Evolutionary conservation across 2,329 filamentous ascomycete species (phyloP), one percentile per base, ranked within the genome.

Genomic region (Fusarium penzigii): DNA sequence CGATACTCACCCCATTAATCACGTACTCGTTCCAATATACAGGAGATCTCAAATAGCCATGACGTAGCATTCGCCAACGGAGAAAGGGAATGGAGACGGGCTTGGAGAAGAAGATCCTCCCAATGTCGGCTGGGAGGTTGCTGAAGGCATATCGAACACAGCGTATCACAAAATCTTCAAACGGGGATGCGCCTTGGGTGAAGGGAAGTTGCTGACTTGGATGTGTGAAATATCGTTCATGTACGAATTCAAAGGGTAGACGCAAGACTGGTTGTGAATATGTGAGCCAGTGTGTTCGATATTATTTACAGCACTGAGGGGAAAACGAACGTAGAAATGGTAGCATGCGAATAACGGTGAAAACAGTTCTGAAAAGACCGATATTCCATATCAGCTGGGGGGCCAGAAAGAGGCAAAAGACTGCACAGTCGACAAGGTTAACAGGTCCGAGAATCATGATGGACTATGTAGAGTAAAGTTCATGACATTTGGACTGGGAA

Each of bases 81-180:
- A 92, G 69, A 68, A 93, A 93, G 0, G 89, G 89, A 45, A 90
- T 68, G 1, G 87, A 82, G 10, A 94, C 88, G 32, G 75, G 69
- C 72, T 87, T 90, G 7, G 85, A 87, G 68, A 94, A 90, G 76
- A 94, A 93, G 14, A 92, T 85, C 39, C 86, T 80, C 6, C 86
- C 86, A 25, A 93, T 81, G 34, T 74, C 77, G 9, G 87, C 79
- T 3, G 87, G 86, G 57, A 93, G 83, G 55, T 83, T 81, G 25
- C 85, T 82, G 66, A 93, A 93, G 13, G 87, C 88, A 76, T 89
- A 92, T 48, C 88, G 81, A 36, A 94, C 88, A 65, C 87, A 91
- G 53, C 88, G 81, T 52, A 93, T 80, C 44, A 92, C 88, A 41
- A 91, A 69, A 65, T 92, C 88, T 68, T 93, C 89, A 65, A 92